Percentiles rank a stretch among this genome's conserved stretches.
Evolutionary conservation across 352 stramenopile species (phyloP).

Genomic region (Chloridella minuta): DNA sequence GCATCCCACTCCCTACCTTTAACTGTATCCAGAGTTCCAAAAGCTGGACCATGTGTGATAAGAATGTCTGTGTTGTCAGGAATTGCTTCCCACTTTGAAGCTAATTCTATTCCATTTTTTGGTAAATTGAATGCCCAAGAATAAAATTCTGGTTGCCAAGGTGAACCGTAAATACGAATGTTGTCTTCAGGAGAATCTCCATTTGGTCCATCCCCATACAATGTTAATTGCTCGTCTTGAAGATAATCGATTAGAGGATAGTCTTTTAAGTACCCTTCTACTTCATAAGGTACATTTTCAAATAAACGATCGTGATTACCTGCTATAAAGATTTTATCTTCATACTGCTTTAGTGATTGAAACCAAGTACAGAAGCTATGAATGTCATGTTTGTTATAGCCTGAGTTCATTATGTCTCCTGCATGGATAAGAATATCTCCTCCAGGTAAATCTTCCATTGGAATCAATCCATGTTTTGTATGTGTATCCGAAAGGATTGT

Average conservation of each 20-base stretch:
- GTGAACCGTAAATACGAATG: conserved; percentile 8
- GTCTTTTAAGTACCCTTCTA: neutral
- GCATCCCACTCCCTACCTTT: too few relatives aligned
- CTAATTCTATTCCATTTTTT: neutral
- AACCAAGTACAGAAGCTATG: neutral
- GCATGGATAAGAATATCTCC: neutral
- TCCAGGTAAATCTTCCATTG: neutral
- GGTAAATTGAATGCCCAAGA: conserved; percentile 10
- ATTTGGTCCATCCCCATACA: neutral
- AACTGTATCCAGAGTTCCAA: too few relatives aligned
- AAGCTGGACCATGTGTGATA: neutral
- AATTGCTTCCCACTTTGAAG: neutral
- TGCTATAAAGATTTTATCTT: neutral
- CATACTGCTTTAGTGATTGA: neutral
- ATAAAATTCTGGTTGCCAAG: conserved; percentile 12
- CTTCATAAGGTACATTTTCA: conserved; percentile 4
- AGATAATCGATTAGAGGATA: conserved; percentile 7
- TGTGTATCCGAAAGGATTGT: conserved; percentile 9
- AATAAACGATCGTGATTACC: conserved; percentile 4
- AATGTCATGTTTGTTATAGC: neutral
- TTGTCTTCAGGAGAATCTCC: neutral
- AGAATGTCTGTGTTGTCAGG: conserved; percentile 7
- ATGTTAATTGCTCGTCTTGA: conserved; percentile 6
- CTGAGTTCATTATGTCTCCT: conserved; percentile 10
- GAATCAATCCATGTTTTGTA: neutral